Conservation (phyloP, 2,329 filamentous ascomycete species). For the Dactylellina sp. region DNA sequence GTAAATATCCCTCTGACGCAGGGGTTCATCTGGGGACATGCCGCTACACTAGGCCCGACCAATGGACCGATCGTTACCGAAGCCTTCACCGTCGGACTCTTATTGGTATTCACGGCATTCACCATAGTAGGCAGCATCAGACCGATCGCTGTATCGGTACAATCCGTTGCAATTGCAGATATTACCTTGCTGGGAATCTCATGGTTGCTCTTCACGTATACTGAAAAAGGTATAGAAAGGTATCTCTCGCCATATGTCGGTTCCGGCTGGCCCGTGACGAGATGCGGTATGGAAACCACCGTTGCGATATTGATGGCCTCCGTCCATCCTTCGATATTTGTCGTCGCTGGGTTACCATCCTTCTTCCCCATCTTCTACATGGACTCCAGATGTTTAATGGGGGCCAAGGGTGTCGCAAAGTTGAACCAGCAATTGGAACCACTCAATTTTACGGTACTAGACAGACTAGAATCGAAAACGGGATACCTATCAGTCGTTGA, state of each 20-base stretch:
- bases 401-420: slow-evolving; percentile 37
- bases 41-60: slow-evolving; percentile 73
- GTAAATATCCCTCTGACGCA: slow-evolving; percentile 80
- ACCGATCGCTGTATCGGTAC: slow-evolving; percentile 36
- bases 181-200: slow-evolving; percentile 31
- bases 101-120: slow-evolving; percentile 41
- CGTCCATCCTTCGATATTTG: slow-evolving; percentile 75
- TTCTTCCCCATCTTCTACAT: slow-evolving; percentile 76
- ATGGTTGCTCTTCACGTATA: slow-evolving; percentile 44
- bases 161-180: slow-evolving; percentile 26
- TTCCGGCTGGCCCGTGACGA: slow-evolving; percentile 46
- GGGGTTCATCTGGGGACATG: slow-evolving; percentile 76
- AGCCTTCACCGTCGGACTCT: slow-evolving; percentile 52
- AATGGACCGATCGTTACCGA: slow-evolving; percentile 83
- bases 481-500: slow-evolving; percentile 94
- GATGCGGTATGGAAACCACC: slow-evolving; percentile 55
- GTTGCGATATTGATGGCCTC: slow-evolving; percentile 40
- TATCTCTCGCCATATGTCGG: slow-evolving; percentile 37
- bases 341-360: slow-evolving; percentile 77
- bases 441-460: slow-evolving; percentile 79
- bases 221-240: slow-evolving; percentile 13
- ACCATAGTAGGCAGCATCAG: slow-evolving; percentile 36
- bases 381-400: slow-evolving; percentile 70
- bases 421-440: slow-evolving; percentile 75
- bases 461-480: slow-evolving; percentile 85